These are phyloP conservation scores for Silybum marianum DNA, from an alignment of 129 eudicot species.

Conservation along the genomic window DNA sequence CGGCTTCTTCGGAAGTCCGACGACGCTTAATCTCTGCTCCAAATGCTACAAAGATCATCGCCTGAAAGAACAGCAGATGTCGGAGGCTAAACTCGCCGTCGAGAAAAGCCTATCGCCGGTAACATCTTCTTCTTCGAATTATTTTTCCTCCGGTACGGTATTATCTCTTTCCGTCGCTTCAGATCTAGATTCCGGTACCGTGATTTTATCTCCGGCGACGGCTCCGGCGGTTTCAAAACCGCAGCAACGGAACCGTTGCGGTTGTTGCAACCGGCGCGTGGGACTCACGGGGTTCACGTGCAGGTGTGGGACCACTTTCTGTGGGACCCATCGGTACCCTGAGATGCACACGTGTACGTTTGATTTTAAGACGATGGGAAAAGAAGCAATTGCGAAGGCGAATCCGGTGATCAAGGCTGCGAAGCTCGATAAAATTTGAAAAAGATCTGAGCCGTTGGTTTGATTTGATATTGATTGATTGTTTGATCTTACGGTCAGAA, in stretches of 20 bases:
- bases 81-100: slow-evolving; percentile 35
- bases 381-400: slow-evolving; percentile 39
- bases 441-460: neutral
- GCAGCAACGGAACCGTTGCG: slow-evolving; percentile 34
- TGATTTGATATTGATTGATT: neutral
- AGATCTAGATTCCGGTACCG: neutral
- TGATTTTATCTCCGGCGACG: neutral
- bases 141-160: neutral
- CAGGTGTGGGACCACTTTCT: slow-evolving; percentile 40
- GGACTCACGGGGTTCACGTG: slow-evolving; percentile 50
- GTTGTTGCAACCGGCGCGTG: slow-evolving; percentile 35
- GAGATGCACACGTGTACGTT: slow-evolving; percentile 45
- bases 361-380: slow-evolving; percentile 41
- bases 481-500: slow-evolving; percentile 17
- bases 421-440: slow-evolving; percentile 10
- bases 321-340: slow-evolving; percentile 53
- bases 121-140: neutral
- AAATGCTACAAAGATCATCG: slow-evolving; percentile 49
- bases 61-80: slow-evolving; percentile 33
- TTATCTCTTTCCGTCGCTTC: neutral
- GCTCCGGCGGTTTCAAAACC: neutral
- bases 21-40: slow-evolving; percentile 46
- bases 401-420: slow-evolving; percentile 38
- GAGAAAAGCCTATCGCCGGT: slow-evolving; percentile 21
- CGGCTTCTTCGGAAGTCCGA: slow-evolving; percentile 52